Evolutionary conservation across 83 land plant genomes (phyloP).

Genomic region (Thuja plicata): DNA sequence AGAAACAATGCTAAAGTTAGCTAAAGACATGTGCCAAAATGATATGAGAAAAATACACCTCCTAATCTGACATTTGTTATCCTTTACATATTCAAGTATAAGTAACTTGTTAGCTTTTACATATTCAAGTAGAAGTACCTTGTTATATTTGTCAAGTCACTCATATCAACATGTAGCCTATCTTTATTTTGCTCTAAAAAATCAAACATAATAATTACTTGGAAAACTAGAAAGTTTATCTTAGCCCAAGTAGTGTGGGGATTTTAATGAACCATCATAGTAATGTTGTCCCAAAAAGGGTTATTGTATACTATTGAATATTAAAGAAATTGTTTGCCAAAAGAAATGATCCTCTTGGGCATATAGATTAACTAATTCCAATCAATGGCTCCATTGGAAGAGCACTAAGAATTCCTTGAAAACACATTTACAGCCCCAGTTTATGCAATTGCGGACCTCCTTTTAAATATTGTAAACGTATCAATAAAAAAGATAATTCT

Average conservation of each 20-base stretch:
- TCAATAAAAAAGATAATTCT: no score
- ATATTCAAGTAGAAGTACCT: no score
- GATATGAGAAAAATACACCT: not conserved
- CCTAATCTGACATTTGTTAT: not conserved
- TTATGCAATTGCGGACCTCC: no score
- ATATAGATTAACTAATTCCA: no score
- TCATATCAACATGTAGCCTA: slow-evolving; percentile 99
- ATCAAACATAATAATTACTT: slow-evolving; percentile 56
- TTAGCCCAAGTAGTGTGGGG: not conserved
- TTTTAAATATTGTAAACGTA: no score
- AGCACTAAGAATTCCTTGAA: no score
- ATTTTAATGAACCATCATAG: not conserved
- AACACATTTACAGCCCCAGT: no score
- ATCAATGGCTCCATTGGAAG: no score
- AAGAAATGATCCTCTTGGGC: no score
- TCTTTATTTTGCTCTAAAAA: slow-evolving; percentile 93
- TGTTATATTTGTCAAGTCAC: slow-evolving; percentile 97
- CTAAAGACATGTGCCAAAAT: not conserved
- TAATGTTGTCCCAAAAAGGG: no score
- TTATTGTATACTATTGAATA: no score
- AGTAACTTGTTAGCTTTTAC: slow-evolving; percentile 90
- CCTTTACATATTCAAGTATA: not conserved
- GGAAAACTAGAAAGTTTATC: not conserved
- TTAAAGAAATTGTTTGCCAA: no score
- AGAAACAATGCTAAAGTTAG: not conserved